Conservation (phyloP, 768 basidiomycete species). For the Hebeloma cylindrosporum region DNA sequence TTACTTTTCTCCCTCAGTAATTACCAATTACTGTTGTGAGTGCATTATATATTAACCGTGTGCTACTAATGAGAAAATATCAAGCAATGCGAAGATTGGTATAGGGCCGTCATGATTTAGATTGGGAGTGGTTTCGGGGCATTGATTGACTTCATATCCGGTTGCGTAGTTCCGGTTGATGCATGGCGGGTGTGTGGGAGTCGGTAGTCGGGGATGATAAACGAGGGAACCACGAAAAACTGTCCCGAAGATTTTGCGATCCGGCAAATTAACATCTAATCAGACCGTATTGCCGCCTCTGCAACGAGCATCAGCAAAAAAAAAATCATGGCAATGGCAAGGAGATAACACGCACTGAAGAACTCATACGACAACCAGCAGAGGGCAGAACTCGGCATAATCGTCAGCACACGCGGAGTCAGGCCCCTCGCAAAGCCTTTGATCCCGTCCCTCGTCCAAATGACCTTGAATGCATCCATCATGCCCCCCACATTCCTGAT, state of each 20-base stretch:
- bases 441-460: conserved; percentile 82
- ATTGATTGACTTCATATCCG: not conserved
- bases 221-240: too few relatives aligned
- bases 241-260: too few relatives aligned
- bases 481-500: conserved; percentile 85
- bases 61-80: conserved; percentile 14
- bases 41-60: conserved; percentile 17
- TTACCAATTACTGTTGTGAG: too few relatives aligned
- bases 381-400: conserved; percentile 95
- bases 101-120: conserved; percentile 10
- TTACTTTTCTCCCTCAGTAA: too few relatives aligned
- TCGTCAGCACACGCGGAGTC: conserved; percentile 88
- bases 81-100: conserved; percentile 7
- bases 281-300: conserved; percentile 67
- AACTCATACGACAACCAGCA: conserved; percentile 99
- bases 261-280: conserved; percentile 33
- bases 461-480: conserved; percentile 84
- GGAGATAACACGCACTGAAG: conserved; percentile 70
- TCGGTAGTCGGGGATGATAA: not conserved
- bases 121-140: conserved; percentile 8
- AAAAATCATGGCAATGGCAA: conserved; percentile 7
- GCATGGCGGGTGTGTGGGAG: not conserved
- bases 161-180: not conserved
- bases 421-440: conserved; percentile 87
- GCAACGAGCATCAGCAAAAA: conserved; percentile 18